Evolutionary conservation across 192 early-diverging fungal genomes (phyloP).

Genomic region (Podila epigama): DNA sequence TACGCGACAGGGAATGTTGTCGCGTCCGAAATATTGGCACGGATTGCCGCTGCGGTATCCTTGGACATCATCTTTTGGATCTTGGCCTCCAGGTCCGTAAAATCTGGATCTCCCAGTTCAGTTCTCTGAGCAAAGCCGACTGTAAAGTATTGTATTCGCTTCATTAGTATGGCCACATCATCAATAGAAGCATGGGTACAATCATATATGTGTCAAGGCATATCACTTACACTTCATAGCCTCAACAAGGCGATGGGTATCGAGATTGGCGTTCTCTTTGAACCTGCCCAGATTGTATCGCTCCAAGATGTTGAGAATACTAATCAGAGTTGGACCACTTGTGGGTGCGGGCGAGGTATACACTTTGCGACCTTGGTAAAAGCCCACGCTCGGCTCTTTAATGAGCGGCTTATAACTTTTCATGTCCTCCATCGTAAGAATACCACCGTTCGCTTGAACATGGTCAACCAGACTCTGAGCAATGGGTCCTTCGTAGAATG

Average conservation of each 20-base stretch:
- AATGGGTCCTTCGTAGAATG: slow-evolving; percentile 65
- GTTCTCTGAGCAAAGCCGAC: slow-evolving; percentile 83
- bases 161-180: no score
- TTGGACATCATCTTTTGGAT: slow-evolving; percentile 73
- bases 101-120: slow-evolving; percentile 83
- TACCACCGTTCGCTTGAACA: slow-evolving; percentile 72
- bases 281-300: slow-evolving; percentile 70
- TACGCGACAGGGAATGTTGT: slow-evolving; percentile 71
- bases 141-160: no score
- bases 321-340: slow-evolving; percentile 83
- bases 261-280: slow-evolving; percentile 66
- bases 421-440: slow-evolving; percentile 81
- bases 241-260: slow-evolving; percentile 86
- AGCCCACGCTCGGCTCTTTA: slow-evolving; percentile 65
- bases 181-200: background rate
- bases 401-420: slow-evolving; percentile 67
- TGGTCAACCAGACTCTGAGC: slow-evolving; percentile 74
- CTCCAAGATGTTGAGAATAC: slow-evolving; percentile 89
- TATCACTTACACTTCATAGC: slow-evolving; percentile 74
- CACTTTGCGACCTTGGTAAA: slow-evolving; percentile 78
- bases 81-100: slow-evolving; percentile 63
- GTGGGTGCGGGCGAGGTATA: slow-evolving; percentile 70
- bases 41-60: slow-evolving; percentile 66
- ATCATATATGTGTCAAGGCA: background rate
- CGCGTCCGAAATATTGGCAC: slow-evolving; percentile 77